Evolutionary conservation across 1,139 yeast genomes (phyloP).

Genomic region (Scheffersomyces parashehatae): DNA sequence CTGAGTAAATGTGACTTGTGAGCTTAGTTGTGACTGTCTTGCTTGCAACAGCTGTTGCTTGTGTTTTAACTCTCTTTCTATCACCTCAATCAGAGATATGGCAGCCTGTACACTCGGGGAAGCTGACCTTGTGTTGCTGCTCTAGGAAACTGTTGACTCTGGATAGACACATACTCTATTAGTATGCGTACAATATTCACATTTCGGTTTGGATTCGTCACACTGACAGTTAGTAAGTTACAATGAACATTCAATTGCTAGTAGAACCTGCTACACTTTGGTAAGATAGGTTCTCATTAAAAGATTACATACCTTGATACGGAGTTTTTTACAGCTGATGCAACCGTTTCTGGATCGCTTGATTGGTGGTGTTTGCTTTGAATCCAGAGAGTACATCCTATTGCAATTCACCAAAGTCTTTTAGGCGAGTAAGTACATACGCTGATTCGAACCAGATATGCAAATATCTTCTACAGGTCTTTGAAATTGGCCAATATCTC

Average conservation of each 20-base stretch:
- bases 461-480: no score
- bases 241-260: neutral
- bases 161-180: conserved; percentile 20
- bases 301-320: conserved; percentile 25
- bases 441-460: no score
- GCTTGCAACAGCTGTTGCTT: no score
- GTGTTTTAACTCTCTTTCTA: neutral
- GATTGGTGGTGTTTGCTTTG: no score
- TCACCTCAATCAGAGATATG: neutral
- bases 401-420: no score
- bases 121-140: conserved; percentile 1
- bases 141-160: no score
- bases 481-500: no score
- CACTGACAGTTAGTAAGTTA: conserved; percentile 22
- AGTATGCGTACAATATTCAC: conserved; percentile 42
- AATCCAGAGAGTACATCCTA: no score
- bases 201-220: conserved; percentile 33
- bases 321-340: conserved; percentile 29
- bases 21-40: no score
- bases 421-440: no score
- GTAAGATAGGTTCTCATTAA: neutral
- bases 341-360: conserved; percentile 31
- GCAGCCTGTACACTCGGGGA: no score
- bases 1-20: neutral
- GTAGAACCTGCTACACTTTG: no score